Conservation (phyloP, 345 rosid species). For the Salix udensis region DNA sequence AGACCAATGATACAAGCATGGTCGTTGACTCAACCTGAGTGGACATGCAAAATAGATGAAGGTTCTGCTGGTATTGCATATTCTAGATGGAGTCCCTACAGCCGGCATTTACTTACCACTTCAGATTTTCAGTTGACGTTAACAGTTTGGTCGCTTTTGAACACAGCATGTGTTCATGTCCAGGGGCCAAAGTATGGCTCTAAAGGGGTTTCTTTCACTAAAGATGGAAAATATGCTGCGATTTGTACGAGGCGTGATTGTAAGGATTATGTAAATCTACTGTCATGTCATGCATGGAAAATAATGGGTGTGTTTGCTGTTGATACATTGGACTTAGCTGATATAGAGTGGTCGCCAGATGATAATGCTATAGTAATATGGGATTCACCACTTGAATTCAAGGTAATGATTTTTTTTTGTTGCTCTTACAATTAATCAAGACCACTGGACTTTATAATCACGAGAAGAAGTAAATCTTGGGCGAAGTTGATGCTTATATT, state of each 20-base stretch:
- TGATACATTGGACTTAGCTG: conserved; percentile 86
- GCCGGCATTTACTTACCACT: conserved; percentile 89
- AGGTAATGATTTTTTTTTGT: conserved; percentile 37
- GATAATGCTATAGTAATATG: conserved; percentile 76
- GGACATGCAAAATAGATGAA: conserved; percentile 98
- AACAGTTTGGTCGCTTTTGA: conserved; percentile 88
- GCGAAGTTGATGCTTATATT: neutral
- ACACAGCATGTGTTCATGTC: conserved; percentile 94
- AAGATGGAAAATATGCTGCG: conserved; percentile 86
- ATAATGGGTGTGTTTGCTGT: conserved; percentile 90
- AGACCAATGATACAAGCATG: conserved; percentile 95
- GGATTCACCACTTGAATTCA: conserved; percentile 91
- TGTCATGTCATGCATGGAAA: conserved; percentile 90
- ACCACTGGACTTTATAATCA: neutral
- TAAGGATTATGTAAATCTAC: conserved; percentile 81
- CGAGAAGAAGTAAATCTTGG: neutral
- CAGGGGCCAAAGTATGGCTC: conserved; percentile 96
- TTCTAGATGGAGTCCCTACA: conserved; percentile 98
- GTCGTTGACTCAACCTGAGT: conserved; percentile 86
- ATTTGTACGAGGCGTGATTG: conserved; percentile 91
- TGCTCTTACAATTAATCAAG: neutral
- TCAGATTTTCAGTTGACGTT: conserved; percentile 85
- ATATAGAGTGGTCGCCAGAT: conserved; percentile 94
- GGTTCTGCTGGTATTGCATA: conserved; percentile 94
- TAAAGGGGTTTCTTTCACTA: conserved; percentile 72